Evolutionary conservation across 495 filamentous ascomycete genomes (phyloP), one percentile per base, ranked within the genome.

Genomic region (Aspergillus sclerotiicarbonarius): DNA sequence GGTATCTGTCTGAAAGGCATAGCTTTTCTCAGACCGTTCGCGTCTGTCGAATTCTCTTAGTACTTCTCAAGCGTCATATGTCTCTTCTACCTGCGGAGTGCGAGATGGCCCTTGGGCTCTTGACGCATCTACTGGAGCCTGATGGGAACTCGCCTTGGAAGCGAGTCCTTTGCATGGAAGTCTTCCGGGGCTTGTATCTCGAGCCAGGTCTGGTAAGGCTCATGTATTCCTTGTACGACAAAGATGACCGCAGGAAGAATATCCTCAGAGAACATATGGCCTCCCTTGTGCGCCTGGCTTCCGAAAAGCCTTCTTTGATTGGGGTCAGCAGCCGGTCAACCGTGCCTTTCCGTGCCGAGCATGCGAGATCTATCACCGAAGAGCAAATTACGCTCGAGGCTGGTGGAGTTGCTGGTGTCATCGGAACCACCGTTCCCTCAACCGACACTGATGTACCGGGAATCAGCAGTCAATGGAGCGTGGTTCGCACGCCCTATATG

Each of bases 381-480:
- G 93, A 98, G 55, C 91, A 94, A 67, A 88, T 89, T 8, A 87
- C 91, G 61, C 76, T 96, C 2, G 93, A 98, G 71, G 89, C 90
- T 15, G 90, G 89, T 35, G 92, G 91, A 10, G 84, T 96, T 45
- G 84, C 90, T 20, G 94, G 94, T 21, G 90, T 95, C 29, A 93
- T 97, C 68, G 86, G 88, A 44, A 82, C 88, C 43, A 81, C 87
- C 30, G 88, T 90, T n/a, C 72, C 82, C 12, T 77, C 83, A 5
- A 83, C 81, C 37, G 85, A 86, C 19, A 75, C 79, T 33, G 87
- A 82, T 60, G 83, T 83, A 0, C 68, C 79, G 44, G 94, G 90
- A 6, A 90, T 98, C 63, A 96, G 91, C 70, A 84, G 76, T 29
- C 87, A 92, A 63, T 97, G 91, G 92, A 98, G 95, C 75, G 80